Evolutionary conservation across 2,329 filamentous ascomycete genomes (phyloP).

Genomic region (Bipolaris bicolor): DNA sequence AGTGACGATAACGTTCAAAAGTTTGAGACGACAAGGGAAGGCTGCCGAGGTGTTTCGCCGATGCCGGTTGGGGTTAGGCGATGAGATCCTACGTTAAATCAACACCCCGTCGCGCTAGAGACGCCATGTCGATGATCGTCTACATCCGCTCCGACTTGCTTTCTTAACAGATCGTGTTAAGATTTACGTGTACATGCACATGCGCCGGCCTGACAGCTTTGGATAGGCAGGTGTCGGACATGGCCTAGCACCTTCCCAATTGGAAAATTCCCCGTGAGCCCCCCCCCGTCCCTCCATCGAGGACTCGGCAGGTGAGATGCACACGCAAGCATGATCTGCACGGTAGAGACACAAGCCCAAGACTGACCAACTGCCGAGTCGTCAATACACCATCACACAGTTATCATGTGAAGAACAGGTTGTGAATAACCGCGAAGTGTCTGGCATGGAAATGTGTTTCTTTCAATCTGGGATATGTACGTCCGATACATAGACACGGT

Average conservation of each 20-base stretch:
- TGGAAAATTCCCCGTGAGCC: neutral
- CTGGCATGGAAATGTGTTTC: conserved; percentile 4
- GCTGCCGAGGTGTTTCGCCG: conserved; percentile 20
- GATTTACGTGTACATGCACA: neutral
- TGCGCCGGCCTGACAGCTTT: neutral
- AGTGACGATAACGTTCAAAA: conserved; percentile 16
- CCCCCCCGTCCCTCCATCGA: neutral
- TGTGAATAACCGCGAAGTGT: neutral
- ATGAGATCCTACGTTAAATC: neutral
- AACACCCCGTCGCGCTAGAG: neutral
- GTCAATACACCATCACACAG: neutral
- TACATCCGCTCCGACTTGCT: neutral
- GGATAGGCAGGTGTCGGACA: neutral
- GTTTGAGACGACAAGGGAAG: conserved; percentile 20
- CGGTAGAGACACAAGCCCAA: neutral
- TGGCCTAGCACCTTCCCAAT: neutral
- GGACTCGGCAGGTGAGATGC: neutral
- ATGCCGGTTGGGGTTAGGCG: conserved; percentile 8
- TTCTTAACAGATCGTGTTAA: neutral
- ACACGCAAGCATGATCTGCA: neutral
- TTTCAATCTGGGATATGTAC: conserved; percentile 16
- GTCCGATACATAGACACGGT: conserved; percentile 22
- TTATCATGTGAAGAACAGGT: neutral
- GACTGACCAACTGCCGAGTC: neutral
- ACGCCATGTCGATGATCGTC: neutral